Evolutionary conservation across 2,329 filamentous ascomycete species (phyloP).

Genomic region (Colletotrichum sp.): DNA sequence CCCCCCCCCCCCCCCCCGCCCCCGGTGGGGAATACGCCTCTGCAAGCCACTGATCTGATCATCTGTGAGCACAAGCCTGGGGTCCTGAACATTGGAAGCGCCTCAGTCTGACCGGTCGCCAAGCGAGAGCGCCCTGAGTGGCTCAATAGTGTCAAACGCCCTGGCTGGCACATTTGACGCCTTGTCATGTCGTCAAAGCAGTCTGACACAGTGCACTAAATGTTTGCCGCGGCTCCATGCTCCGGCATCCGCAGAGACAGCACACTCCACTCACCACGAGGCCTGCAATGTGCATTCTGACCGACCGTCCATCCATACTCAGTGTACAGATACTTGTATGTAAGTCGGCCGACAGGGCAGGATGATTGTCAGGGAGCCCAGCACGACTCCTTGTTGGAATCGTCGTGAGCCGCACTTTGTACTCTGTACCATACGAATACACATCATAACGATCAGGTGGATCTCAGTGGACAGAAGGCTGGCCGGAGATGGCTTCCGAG

Average conservation of each 20-base stretch:
- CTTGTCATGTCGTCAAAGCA: background rate
- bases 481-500: background rate
- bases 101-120: background rate
- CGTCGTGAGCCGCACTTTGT: constrained; percentile 1
- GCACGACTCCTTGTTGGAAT: background rate
- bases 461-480: background rate
- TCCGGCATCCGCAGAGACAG: background rate
- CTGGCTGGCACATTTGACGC: background rate
- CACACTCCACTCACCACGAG: background rate
- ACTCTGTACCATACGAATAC: background rate
- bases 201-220: background rate
- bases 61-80: constrained; percentile 1
- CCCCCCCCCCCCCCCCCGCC: too few relatives aligned
- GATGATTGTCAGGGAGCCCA: background rate
- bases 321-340: background rate
- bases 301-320: background rate
- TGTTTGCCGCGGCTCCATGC: background rate
- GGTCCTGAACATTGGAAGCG: background rate
- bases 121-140: background rate
- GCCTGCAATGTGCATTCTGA: background rate
- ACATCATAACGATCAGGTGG: background rate
- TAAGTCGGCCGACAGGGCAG: background rate
- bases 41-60: constrained; percentile 8
- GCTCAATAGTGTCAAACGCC: background rate
- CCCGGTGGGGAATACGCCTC: background rate